Conservation (phyloP, 495 filamentous ascomycete genomes). For the Symbiotaphrina buchneri region DNA sequence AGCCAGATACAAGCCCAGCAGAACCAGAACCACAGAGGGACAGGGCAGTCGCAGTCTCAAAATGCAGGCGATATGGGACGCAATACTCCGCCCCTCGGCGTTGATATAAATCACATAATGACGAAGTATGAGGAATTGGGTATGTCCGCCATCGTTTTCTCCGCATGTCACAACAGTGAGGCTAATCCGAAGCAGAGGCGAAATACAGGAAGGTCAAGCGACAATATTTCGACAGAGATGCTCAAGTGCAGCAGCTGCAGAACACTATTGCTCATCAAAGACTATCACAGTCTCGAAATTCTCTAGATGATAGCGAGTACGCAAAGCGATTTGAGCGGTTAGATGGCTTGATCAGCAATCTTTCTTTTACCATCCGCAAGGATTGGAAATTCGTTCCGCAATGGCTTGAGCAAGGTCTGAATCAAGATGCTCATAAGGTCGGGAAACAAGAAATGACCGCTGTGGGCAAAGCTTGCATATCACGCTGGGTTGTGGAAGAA, state of each 20-base stretch:
- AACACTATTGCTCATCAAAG: conserved; percentile 92
- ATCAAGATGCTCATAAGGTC: conserved; percentile 53
- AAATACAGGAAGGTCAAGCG: conserved; percentile 98
- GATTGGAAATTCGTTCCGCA: conserved; percentile 62
- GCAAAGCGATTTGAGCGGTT: conserved; percentile 72
- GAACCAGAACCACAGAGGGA: conserved; percentile 3
- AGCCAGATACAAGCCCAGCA: not conserved
- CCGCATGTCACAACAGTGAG: not conserved
- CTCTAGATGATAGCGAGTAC: conserved; percentile 93
- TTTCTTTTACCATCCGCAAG: conserved; percentile 87
- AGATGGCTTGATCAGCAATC: conserved; percentile 84
- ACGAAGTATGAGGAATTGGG: conserved; percentile 1
- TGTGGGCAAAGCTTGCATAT: conserved; percentile 76
- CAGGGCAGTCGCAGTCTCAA: conserved; percentile 4
- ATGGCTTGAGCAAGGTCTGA: conserved; percentile 62
- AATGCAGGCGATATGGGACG: conserved; percentile 2
- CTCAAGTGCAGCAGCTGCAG: conserved; percentile 84
- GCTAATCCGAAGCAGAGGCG: conserved; percentile 27
- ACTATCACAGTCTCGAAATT: conserved; percentile 81
- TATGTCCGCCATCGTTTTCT: not conserved
- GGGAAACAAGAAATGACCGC: conserved; percentile 95
- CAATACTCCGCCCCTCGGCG: conserved; percentile 2
- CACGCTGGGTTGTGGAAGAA: conserved; percentile 78
- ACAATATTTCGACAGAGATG: conserved; percentile 88
- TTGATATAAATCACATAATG: conserved; percentile 3